Conservation (phyloP, 176 grass and related monocot genomes). For the Triticum turgidum region DNA sequence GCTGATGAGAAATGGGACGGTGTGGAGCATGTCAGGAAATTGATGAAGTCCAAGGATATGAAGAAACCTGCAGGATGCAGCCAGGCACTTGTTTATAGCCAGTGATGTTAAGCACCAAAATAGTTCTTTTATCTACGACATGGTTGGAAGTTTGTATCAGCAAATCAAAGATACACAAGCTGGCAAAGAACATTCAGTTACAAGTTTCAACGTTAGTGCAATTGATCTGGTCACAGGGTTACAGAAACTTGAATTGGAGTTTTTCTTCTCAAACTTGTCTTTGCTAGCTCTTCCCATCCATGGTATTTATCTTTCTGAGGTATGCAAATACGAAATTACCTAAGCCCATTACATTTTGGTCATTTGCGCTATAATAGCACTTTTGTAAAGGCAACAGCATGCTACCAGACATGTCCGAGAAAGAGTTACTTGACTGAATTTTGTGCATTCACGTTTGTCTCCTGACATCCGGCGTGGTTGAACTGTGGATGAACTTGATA, state of each 20-base stretch:
- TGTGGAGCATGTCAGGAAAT: constrained; percentile 65
- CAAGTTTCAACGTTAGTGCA: not conserved
- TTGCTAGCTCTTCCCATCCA: not conserved
- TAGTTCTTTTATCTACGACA: constrained; percentile 35
- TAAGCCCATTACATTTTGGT: constrained; percentile 6
- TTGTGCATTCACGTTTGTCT: not conserved
- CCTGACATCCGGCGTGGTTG: not conserved
- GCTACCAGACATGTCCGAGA: not conserved
- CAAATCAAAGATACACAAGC: constrained; percentile 47
- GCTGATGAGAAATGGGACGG: constrained; percentile 62
- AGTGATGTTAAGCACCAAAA: constrained; percentile 52
- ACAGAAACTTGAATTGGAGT: not conserved
- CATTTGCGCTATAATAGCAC: not conserved
- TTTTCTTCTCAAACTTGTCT: not conserved
- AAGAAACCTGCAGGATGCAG: constrained; percentile 81
- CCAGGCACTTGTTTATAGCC: constrained; percentile 55
- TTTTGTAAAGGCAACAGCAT: not conserved
- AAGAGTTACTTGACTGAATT: not conserved
- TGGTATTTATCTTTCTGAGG: constrained; percentile 1
- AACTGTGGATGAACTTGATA: not conserved
- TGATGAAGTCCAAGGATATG: constrained; percentile 66
- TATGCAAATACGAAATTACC: not conserved
- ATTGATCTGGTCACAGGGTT: not conserved
- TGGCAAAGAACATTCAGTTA: not conserved
- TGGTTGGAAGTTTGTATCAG: constrained; percentile 51